phyloP scores from a whole-genome alignment of 805 yeast species.

The Monosporozyma servazzii region DNA sequence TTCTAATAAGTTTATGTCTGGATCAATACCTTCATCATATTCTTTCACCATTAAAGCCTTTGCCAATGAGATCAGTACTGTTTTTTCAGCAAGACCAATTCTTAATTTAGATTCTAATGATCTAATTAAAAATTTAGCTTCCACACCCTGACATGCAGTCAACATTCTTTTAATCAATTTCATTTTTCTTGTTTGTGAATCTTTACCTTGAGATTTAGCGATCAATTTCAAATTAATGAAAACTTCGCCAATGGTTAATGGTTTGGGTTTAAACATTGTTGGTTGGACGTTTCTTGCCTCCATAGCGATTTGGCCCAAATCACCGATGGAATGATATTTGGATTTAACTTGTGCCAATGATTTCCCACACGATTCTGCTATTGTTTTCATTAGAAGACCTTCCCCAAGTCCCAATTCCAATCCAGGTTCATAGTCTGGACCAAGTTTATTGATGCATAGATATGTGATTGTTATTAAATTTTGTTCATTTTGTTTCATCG shows the following conservation, averaged over 20 bases:
- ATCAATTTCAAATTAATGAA: slow-evolving; percentile 67
- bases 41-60: slow-evolving; percentile 72
- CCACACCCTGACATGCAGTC: slow-evolving; percentile 75
- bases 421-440: slow-evolving; percentile 89
- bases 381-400: slow-evolving; percentile 75
- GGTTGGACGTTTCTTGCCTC: slow-evolving; percentile 78
- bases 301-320: slow-evolving; percentile 82
- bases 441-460: slow-evolving; percentile 76
- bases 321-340: slow-evolving; percentile 76
- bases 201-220: slow-evolving; percentile 69
- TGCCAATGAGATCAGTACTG: slow-evolving; percentile 74
- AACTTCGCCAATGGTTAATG: slow-evolving; percentile 64
- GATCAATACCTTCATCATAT: slow-evolving; percentile 24
- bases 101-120: slow-evolving; percentile 88
- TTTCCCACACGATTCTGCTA: slow-evolving; percentile 84
- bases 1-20: slow-evolving; percentile 38
- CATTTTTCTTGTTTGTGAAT: slow-evolving; percentile 72
- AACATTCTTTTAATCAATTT: slow-evolving; percentile 73
- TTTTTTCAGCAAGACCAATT: slow-evolving; percentile 89
- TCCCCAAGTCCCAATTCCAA: slow-evolving; percentile 92
- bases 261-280: slow-evolving; percentile 86
- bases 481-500: slow-evolving; percentile 44
- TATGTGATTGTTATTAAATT: slow-evolving; percentile 66
- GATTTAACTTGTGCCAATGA: slow-evolving; percentile 57
- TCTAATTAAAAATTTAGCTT: slow-evolving; percentile 84